Conservation (phyloP, 177 flowering plant species). For the Vitis hybrid region DNA sequence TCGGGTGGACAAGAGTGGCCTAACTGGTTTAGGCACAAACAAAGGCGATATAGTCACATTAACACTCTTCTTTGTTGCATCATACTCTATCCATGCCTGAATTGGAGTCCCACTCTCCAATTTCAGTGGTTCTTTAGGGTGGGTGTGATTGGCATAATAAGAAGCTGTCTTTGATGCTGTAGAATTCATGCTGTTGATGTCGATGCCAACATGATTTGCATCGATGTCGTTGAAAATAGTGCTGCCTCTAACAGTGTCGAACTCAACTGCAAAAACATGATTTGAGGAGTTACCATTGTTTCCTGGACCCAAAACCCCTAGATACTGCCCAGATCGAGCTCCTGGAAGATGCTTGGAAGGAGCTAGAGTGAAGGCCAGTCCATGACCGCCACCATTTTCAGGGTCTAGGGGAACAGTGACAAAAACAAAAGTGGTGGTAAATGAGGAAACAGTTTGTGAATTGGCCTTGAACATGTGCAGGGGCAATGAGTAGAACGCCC, state of each 20-base stretch:
- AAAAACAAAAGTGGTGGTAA: conserved; percentile 40
- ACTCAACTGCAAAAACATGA: conserved; percentile 36
- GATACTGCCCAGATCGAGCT: conserved; percentile 15
- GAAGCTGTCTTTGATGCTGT: conserved; percentile 3
- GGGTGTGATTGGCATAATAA: not conserved
- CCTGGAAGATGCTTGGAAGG: conserved; percentile 24
- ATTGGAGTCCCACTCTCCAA: conserved; percentile 25
- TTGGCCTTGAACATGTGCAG: not conserved
- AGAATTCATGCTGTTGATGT: conserved; percentile 27
- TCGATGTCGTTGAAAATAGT: conserved; percentile 7
- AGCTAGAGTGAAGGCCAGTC: conserved; percentile 32
- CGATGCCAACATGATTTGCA: conserved; percentile 42
- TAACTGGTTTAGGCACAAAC: conserved; percentile 7
- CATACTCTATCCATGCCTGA: conserved; percentile 41
- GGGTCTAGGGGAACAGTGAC: conserved; percentile 6
- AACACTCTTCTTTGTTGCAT: not conserved
- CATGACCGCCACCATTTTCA: conserved; percentile 23
- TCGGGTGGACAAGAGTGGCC: conserved; percentile 14
- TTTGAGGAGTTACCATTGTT: conserved; percentile 18
- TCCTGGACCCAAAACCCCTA: conserved; percentile 27
- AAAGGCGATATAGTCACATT: conserved; percentile 26
- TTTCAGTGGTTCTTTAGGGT: not conserved
- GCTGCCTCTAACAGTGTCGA: conserved; percentile 37
- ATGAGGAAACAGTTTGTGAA: conserved; percentile 15
- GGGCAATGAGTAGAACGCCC: conserved; percentile 39